Evolutionary conservation across 495 filamentous ascomycete genomes (phyloP).

Genomic region (Tuber brumale): DNA sequence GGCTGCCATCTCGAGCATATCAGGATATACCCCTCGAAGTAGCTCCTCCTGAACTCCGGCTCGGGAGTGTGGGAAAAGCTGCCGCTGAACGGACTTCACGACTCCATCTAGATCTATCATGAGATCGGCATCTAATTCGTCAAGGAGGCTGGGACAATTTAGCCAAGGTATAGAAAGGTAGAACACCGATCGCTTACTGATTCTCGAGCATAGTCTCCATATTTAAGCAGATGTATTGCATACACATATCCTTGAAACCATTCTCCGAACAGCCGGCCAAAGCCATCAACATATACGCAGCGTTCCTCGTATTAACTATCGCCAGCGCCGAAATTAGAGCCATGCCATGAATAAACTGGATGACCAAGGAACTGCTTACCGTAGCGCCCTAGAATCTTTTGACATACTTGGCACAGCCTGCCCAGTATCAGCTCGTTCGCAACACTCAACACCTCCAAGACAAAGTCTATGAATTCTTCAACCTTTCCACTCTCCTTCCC

Average conservation of each 20-base stretch:
- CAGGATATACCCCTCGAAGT: conserved; percentile 63
- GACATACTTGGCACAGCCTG: conserved; percentile 79
- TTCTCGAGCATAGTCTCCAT: conserved; percentile 86
- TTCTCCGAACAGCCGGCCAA: conserved; percentile 73
- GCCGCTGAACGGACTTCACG: conserved; percentile 73
- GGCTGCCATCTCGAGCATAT: conserved; percentile 51
- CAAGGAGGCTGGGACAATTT: conserved; percentile 53
- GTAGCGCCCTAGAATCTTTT: conserved; percentile 77
- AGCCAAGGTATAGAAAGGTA: conserved; percentile 11
- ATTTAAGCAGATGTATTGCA: conserved; percentile 89
- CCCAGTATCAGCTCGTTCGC: conserved; percentile 95
- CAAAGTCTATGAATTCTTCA: conserved; percentile 75
- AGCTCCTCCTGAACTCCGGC: conserved; percentile 64
- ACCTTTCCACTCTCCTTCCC: conserved; percentile 61
- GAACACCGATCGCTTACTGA: conserved; percentile 48
- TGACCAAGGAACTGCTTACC: conserved; percentile 46
- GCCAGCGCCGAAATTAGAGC: conserved; percentile 20
- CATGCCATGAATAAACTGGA: conserved; percentile 5
- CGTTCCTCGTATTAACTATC: conserved; percentile 74
- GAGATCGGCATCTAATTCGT: conserved; percentile 79
- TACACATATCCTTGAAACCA: conserved; percentile 77
- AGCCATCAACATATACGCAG: conserved; percentile 72
- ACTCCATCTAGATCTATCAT: conserved; percentile 68
- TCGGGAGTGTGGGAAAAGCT: conserved; percentile 64
- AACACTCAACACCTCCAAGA: conserved; percentile 86